Evolutionary conservation across 225 moss, liverwort and hornwort species (phyloP), one percentile per base, ranked within the genome.

Genomic region (Sphagnum tenellum): DNA sequence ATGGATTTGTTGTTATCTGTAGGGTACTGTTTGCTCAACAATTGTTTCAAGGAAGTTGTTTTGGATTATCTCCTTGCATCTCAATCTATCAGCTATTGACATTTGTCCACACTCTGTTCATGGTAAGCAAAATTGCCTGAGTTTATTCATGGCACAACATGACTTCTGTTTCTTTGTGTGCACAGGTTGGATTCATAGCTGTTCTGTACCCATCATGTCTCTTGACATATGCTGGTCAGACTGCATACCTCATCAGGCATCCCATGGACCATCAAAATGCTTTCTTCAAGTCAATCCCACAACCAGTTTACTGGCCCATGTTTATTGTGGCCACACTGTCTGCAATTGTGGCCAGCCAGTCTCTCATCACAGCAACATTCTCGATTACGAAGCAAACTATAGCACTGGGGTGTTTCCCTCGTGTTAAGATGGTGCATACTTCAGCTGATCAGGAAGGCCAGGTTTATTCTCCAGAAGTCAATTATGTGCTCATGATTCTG

Each of bases 341-440:
- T 61, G 89, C 92, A 64, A 83, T 92, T 65, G 92, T 92, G 61
- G 92, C 92, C 63, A 92, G 92, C 58, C 89, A 92, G 77, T 81
- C 87, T 9, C 73, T 92, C 62, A 92, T 92, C 74, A 87, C 89
- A 45, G 89, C 89, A 59, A 80, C 92, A 45, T 92, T 92, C 71
- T 89, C 92, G 47, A 77, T 92, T 4, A 75, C 89, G 45, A 92
- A 87, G 69, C 92, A 92, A 73, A 72, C 87, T 60, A 68, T 83
- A 85, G 75, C 89, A 50, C 82, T 92, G 50, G 89, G 87, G 64
- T 92, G 87, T 66, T 87, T 92, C 67, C 92, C 92, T 44, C 84
- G 89, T 57, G 89, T 92, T 9, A 84, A 76, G 71, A 76, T 92
- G 79, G 66, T 87, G 67, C 87, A 92, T 75, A 92, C 92, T 8